phyloP scores from a whole-genome alignment of 1,139 yeast genomes.

The Protomyces lactucae-debilis region DNA sequence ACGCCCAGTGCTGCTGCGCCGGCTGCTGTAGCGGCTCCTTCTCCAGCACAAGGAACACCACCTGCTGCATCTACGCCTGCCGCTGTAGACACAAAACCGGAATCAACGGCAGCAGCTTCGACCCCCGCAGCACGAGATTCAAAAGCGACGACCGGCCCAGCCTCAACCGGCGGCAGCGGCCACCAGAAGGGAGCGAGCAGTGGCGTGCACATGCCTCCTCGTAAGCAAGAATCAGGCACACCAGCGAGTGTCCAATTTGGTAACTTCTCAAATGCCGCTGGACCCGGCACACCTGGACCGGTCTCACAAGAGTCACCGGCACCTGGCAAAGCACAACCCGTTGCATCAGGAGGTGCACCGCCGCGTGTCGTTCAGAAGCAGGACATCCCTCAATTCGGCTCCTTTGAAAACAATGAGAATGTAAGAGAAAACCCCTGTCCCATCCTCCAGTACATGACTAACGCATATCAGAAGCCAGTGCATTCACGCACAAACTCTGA shows the following conservation, averaged over 20 bases:
- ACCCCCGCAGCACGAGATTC: not conserved
- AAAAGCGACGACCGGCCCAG: no score
- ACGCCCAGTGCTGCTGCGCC: not conserved
- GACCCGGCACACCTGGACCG: not conserved
- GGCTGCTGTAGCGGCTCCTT: not conserved
- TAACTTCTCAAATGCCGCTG: constrained; percentile 1
- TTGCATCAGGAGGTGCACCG: constrained; percentile 20
- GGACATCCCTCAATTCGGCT: constrained; percentile 22
- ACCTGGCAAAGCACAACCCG: constrained; percentile 1
- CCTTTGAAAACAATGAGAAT: constrained; percentile 4
- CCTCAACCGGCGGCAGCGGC: not conserved
- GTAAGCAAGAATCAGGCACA: not conserved
- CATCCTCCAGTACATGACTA: not conserved
- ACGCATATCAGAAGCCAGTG: not conserved
- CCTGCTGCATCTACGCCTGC: not conserved
- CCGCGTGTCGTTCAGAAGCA: constrained; percentile 8
- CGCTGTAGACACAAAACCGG: not conserved
- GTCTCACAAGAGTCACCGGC: constrained; percentile 1
- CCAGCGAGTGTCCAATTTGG: constrained; percentile 11
- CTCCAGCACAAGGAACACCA: not conserved
- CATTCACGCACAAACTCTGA: constrained; percentile 14
- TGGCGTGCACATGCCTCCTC: constrained; percentile 24
- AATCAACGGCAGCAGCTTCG: not conserved
- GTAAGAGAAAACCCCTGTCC: not conserved
- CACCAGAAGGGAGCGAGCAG: not conserved